phyloP scores from a whole-genome alignment of 1,284 basidiomycete genomes.

The Cystobasidium slooffiae region DNA sequence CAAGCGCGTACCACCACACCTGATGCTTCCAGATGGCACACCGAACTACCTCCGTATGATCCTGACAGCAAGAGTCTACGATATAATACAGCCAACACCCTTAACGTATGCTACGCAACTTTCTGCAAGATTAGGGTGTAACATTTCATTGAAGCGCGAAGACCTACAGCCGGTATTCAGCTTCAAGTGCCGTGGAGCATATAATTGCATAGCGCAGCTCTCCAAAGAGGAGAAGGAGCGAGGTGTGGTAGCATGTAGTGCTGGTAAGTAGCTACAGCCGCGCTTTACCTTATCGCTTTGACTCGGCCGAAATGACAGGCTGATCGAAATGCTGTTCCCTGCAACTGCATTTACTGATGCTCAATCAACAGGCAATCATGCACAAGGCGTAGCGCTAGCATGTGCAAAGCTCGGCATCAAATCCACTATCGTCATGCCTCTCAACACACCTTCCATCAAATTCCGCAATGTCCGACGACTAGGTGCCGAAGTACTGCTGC shows the following conservation, averaged over 20 bases:
- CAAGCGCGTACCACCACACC: slow-evolving; percentile 69
- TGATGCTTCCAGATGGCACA: slow-evolving; percentile 69
- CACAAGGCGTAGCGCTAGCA: slow-evolving; percentile 95
- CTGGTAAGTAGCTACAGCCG: slow-evolving; percentile 64
- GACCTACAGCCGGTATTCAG: slow-evolving; percentile 97
- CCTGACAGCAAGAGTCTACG: slow-evolving; percentile 90
- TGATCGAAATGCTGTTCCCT: not conserved
- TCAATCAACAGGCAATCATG: slow-evolving; percentile 79
- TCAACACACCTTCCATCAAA: slow-evolving; percentile 94
- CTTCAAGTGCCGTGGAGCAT: slow-evolving; percentile 98
- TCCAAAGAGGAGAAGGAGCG: slow-evolving; percentile 90
- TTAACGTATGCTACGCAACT: slow-evolving; percentile 84
- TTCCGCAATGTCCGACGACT: slow-evolving; percentile 89
- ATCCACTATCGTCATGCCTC: slow-evolving; percentile 98
- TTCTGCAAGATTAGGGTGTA: slow-evolving; percentile 82
- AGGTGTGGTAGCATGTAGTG: slow-evolving; percentile 96
- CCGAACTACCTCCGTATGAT: slow-evolving; percentile 95
- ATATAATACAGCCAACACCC: slow-evolving; percentile 78
- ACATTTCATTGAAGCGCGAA: slow-evolving; percentile 93
- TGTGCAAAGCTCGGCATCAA: slow-evolving; percentile 84
- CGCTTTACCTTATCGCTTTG: slow-evolving; percentile 57
- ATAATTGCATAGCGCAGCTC: slow-evolving; percentile 96
- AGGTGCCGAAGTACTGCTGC: slow-evolving; percentile 90
- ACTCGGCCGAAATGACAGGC: slow-evolving; percentile 43
- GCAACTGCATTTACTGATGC: not conserved